These are phyloP conservation scores for Amanita pallidorosea DNA, from an alignment of 768 basidiomycete species.

Conservation along the genomic window DNA sequence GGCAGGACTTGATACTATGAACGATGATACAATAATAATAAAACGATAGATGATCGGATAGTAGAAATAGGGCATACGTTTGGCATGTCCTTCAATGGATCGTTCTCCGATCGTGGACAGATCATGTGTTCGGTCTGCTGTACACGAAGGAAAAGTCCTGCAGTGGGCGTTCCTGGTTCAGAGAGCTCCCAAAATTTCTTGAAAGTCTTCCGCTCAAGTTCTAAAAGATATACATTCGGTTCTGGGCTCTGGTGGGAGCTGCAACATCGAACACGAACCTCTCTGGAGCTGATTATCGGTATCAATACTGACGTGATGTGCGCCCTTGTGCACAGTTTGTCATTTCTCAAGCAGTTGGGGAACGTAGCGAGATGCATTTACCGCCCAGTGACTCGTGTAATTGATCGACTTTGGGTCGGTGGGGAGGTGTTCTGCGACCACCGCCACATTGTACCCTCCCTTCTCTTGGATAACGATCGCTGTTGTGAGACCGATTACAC, in stretches of 20 bases:
- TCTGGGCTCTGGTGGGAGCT: no score
- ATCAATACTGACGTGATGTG: constrained; percentile 62
- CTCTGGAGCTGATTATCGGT: constrained; percentile 41
- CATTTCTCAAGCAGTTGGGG: background rate
- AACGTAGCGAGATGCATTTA: constrained; percentile 21
- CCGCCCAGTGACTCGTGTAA: constrained; percentile 81
- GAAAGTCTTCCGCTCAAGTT: constrained; percentile 64
- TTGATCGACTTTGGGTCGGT: constrained; percentile 62
- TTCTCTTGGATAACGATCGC: constrained; percentile 60
- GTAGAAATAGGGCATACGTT: constrained; percentile 23
- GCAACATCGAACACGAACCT: constrained; percentile 24
- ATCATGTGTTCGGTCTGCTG: constrained; percentile 52
- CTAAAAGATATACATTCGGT: constrained; percentile 22
- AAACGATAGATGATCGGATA: background rate
- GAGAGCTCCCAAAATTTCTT: constrained; percentile 68
- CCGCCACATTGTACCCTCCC: constrained; percentile 49
- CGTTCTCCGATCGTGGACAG: constrained; percentile 25
- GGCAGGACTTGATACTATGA: constrained; percentile 26
- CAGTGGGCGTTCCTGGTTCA: constrained; percentile 38
- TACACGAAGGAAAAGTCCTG: constrained; percentile 55
- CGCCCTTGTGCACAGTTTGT: constrained; percentile 42
- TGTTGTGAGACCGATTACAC: constrained; percentile 71
- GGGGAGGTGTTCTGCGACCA: constrained; percentile 64
- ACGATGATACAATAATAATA: background rate
- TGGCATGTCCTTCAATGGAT: constrained; percentile 43